These are phyloP conservation scores for Mucor saturninus DNA, from an alignment of 371 early-diverging fungal species.

Conservation along the genomic window DNA sequence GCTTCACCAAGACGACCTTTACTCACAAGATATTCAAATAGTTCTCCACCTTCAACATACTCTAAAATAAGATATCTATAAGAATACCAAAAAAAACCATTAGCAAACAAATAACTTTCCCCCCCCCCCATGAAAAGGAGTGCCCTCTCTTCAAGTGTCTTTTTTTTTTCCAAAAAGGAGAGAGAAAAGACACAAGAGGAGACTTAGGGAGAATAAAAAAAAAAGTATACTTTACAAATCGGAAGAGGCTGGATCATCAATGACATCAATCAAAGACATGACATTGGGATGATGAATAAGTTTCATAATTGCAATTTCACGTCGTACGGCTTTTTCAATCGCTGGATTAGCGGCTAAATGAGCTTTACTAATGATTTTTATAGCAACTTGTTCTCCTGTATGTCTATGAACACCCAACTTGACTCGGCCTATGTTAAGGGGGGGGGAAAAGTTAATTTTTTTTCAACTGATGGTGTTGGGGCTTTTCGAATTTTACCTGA, in stretches of 20 bases:
- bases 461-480: neutral
- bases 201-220: neutral
- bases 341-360: conserved; percentile 59
- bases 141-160: neutral
- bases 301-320: conserved; percentile 80
- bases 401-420: conserved; percentile 48
- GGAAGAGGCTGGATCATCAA: conserved; percentile 64
- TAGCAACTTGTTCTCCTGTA: conserved; percentile 55
- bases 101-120: too few relatives aligned
- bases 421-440: conserved; percentile 41
- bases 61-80: conserved; percentile 48
- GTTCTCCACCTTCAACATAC: conserved; percentile 57
- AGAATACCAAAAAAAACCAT: too few relatives aligned
- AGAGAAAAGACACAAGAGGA: neutral
- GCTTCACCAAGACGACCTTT: conserved; percentile 64
- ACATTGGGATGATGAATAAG: conserved; percentile 73
- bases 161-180: neutral
- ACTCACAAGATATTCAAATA: conserved; percentile 56
- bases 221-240: conserved; percentile 67
- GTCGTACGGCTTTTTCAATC: conserved; percentile 68
- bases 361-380: conserved; percentile 56
- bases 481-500: conserved; percentile 52
- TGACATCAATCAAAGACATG: conserved; percentile 72
- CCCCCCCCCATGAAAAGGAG: neutral
- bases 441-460: neutral